Conservation (phyloP, 352 stramenopile species). For the Phytophthora cryptogea region DNA sequence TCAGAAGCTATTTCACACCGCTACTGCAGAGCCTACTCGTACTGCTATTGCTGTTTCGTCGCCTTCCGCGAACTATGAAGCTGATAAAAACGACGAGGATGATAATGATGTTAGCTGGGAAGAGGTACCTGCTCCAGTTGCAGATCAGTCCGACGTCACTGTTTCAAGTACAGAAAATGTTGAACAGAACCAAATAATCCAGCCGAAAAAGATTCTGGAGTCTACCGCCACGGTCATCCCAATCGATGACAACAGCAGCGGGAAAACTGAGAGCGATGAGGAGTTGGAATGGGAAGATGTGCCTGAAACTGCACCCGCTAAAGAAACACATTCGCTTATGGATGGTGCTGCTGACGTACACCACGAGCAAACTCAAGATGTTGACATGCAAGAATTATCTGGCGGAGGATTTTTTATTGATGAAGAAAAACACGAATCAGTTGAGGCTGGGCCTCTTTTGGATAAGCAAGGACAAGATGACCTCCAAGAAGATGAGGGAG, state of each 20-base stretch:
- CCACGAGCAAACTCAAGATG: too few relatives aligned
- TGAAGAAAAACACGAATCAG: conserved; percentile 10
- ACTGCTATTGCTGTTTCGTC: neutral
- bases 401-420: too few relatives aligned
- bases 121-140: conserved; percentile 9
- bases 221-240: neutral
- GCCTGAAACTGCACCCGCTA: neutral
- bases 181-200: neutral
- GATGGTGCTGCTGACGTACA: too few relatives aligned
- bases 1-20: conserved; percentile 44
- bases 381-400: too few relatives aligned
- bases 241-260: neutral
- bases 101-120: conserved; percentile 52
- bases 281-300: conserved; percentile 62
- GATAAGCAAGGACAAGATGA: conserved; percentile 5
- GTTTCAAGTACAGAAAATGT: neutral
- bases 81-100: conserved; percentile 37
- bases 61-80: conserved; percentile 1
- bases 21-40: conserved; percentile 26
- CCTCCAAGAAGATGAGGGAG: conserved; percentile 22
- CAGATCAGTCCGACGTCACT: neutral
- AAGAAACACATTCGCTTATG: neutral
- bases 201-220: neutral
- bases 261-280: conserved; percentile 35
- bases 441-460: neutral